Conservation (phyloP, 495 filamentous ascomycete genomes). For the Pyrenopolyporus hunteri region DNA sequence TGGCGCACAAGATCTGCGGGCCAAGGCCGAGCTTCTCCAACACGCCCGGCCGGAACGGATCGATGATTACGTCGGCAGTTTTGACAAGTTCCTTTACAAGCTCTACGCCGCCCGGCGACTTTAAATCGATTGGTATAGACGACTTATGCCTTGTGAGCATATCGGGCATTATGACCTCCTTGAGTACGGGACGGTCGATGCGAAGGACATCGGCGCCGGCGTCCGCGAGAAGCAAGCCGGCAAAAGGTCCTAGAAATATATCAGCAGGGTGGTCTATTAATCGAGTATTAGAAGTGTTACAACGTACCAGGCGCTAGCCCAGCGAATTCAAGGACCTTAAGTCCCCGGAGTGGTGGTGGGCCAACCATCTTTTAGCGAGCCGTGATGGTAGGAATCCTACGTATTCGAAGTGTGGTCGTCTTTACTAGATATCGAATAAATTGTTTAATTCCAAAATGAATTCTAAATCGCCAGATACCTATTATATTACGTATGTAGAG, state of each 20-base stretch:
- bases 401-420: not conserved
- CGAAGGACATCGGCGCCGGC: conserved; percentile 87
- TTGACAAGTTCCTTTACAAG: conserved; percentile 69
- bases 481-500: too few species aligned
- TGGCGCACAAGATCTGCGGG: conserved; percentile 65
- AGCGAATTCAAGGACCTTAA: conserved; percentile 87
- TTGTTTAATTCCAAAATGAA: too few species aligned
- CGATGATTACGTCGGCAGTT: conserved; percentile 79
- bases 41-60: conserved; percentile 90
- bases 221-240: conserved; percentile 86
- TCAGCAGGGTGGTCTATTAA: not conserved
- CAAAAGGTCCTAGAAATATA: conserved; percentile 72
- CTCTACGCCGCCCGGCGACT: conserved; percentile 62
- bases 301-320: conserved; percentile 81
- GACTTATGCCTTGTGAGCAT: conserved; percentile 77
- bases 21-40: conserved; percentile 81
- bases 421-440: conserved; percentile 7
- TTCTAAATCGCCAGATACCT: too few species aligned
- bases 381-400: too few species aligned
- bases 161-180: conserved; percentile 63
- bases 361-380: conserved; percentile 45
- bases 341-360: conserved; percentile 70
- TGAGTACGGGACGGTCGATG: conserved; percentile 67
- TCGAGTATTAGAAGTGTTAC: not conserved
- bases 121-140: conserved; percentile 79